These are phyloP conservation scores for Penicillium sp. DNA, from an alignment of 2,329 filamentous ascomycete species.

Conservation along the genomic window DNA sequence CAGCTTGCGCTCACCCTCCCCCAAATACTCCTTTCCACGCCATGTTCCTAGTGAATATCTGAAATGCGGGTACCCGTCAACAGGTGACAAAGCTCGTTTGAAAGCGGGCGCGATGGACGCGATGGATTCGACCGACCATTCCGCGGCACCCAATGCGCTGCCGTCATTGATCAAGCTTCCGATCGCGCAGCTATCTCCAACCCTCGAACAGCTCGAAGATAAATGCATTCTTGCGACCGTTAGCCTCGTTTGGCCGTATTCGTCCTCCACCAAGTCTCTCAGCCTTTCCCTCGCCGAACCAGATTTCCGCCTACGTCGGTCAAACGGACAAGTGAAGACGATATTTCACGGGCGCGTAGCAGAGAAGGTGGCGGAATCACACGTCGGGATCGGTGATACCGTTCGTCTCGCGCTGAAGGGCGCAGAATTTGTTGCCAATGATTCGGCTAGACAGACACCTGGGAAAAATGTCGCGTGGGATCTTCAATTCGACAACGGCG, in stretches of 20 bases:
- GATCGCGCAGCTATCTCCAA: constrained; percentile 44
- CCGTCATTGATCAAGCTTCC: constrained; percentile 29
- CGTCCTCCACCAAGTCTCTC: constrained; percentile 68
- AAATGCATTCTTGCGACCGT: constrained; percentile 65
- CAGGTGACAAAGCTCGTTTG: constrained; percentile 5
- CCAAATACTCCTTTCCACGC: background rate
- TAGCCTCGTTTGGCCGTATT: constrained; percentile 90
- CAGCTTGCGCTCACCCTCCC: background rate
- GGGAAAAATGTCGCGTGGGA: constrained; percentile 59
- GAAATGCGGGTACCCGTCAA: constrained; percentile 2
- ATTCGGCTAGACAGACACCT: constrained; percentile 52
- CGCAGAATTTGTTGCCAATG: constrained; percentile 60
- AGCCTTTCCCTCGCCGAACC: constrained; percentile 80
- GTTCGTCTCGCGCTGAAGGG: constrained; percentile 68
- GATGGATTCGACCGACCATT: constrained; percentile 31
- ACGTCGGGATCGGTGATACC: constrained; percentile 75
- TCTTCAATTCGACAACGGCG: constrained; percentile 46
- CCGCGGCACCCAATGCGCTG: constrained; percentile 22
- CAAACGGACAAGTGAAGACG: constrained; percentile 76
- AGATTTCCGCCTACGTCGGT: constrained; percentile 74
- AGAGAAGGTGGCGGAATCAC: constrained; percentile 63
- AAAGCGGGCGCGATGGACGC: constrained; percentile 11
- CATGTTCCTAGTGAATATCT: background rate
- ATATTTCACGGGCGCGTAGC: constrained; percentile 71
- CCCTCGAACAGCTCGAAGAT: constrained; percentile 23